Evolutionary conservation across 2,329 filamentous ascomycete genomes (phyloP), one percentile per base, ranked within the genome.

Genomic region (Cephalotrichum gorgonifer): DNA sequence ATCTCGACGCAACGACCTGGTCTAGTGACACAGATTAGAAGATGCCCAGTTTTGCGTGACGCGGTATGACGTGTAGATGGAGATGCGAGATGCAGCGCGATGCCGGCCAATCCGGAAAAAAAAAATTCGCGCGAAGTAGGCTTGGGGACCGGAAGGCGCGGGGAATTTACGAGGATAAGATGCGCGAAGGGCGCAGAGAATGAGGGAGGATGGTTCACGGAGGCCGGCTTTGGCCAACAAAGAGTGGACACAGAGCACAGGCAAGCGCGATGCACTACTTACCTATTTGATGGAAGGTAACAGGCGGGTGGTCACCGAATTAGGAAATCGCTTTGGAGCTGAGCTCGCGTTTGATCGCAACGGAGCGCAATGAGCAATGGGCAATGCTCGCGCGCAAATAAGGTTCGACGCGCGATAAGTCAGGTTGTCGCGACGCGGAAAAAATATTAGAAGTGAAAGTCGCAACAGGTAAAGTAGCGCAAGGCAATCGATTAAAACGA

Each of bases 261-360:
- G 45, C 30, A 47, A 26, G 27, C 22, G 15, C 15, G 35, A 33
- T 42, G 46, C 38, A 25, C 17, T 9, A 39, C 35, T 17, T 39
- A 39, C 35, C 35, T 20, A 9, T 22, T 39, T 39, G 35, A 20
- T 20, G 35, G n/a, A 39, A 39, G n/a, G 35, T 11, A 20, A 22
- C 17, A 11, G 35, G 17, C 35, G 35, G 17, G 22, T 39, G 12
- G 35, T 20, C 22, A 22, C 35, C 45, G 23, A 30, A 47, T 41
- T 12, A 28, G 45, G 45, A 47, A 47, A 41, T 28, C 23, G 35
- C 33, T 25, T 39, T 47, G 33, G 35, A 39, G n/a, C 17, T 39
- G 35, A 17, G n/a, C 17, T 38, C 22, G 11, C 35, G 35, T 20
- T 43, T 43, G 41, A 12, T 43, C 41, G 41, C 41, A 27, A 43